Evolutionary conservation across 192 early-diverging fungal genomes (phyloP).

Genomic region (Umbelopsis sp.): DNA sequence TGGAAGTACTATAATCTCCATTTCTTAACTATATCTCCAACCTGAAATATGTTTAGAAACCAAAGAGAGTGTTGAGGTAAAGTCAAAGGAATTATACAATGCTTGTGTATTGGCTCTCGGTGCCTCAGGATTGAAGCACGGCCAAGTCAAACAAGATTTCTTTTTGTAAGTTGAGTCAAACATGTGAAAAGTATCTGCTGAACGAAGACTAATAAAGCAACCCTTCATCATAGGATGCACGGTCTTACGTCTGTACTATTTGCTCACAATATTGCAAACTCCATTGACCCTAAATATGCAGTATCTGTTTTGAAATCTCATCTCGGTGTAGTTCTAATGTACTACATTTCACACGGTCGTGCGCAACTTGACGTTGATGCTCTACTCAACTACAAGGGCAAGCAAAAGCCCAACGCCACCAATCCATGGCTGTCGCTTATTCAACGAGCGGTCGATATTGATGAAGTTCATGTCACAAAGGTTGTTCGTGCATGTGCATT

Average conservation of each 20-base stretch:
- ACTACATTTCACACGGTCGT: slow-evolving; percentile 46
- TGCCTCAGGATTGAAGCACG: slow-evolving; percentile 36
- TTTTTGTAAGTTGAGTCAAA: slow-evolving; percentile 35
- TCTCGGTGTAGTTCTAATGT: slow-evolving; percentile 23
- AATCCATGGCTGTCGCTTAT: slow-evolving; percentile 54
- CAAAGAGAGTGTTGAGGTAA: slow-evolving; percentile 36
- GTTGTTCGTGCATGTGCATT: slow-evolving; percentile 54
- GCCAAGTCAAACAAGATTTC: slow-evolving; percentile 45
- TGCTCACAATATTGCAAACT: slow-evolving; percentile 43
- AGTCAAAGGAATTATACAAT: slow-evolving; percentile 44
- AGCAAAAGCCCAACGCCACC: slow-evolving; percentile 1
- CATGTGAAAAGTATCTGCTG: too few species aligned
- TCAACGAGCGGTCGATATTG: slow-evolving; percentile 40
- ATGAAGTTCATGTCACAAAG: slow-evolving; percentile 60
- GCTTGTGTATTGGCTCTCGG: slow-evolving; percentile 39
- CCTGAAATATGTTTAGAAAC: background rate
- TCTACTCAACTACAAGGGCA: slow-evolving; percentile 29
- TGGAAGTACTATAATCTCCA: background rate
- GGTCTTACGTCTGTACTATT: slow-evolving; percentile 56
- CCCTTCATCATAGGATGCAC: slow-evolving; percentile 38
- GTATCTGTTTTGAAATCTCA: slow-evolving; percentile 47
- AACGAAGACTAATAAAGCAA: too few species aligned
- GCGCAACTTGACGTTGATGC: slow-evolving; percentile 40
- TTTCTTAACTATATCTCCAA: background rate
- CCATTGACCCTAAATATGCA: slow-evolving; percentile 41